These are phyloP conservation scores for Lizonia empirigonia DNA, from an alignment of 2,329 filamentous ascomycete genomes.

Conservation along the genomic window DNA sequence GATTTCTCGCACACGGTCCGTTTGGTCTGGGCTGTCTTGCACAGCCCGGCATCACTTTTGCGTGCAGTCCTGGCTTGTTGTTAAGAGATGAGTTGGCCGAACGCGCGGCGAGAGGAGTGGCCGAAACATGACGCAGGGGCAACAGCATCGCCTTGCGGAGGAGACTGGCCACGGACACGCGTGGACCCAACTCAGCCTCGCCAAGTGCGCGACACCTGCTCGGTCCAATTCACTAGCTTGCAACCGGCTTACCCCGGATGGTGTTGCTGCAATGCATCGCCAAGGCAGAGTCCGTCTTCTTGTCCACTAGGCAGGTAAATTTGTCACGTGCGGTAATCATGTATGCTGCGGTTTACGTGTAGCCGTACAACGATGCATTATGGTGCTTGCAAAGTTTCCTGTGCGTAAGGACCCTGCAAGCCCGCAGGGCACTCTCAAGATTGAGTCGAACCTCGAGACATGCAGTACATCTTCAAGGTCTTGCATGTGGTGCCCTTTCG, in stretches of 20 bases:
- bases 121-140: constrained; percentile 14
- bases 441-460: too few species aligned
- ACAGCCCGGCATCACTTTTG: constrained; percentile 11
- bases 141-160: constrained; percentile 6
- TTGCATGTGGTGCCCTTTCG: background rate
- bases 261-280: constrained; percentile 12
- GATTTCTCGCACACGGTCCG: constrained; percentile 1
- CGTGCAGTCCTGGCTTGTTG: constrained; percentile 6
- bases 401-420: too few species aligned
- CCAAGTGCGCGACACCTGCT: constrained; percentile 18
- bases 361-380: background rate
- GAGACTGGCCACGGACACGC: constrained; percentile 8
- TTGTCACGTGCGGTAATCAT: background rate
- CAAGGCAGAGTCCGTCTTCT: constrained; percentile 4
- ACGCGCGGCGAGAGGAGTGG: constrained; percentile 21
- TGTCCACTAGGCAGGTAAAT: constrained; percentile 19
- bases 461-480: too few species aligned
- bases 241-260: constrained; percentile 20
- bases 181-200: constrained; percentile 32
- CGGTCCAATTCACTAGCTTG: constrained; percentile 8
- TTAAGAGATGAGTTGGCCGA: constrained; percentile 9
- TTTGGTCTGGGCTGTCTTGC: constrained; percentile 13
- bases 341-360: too few species aligned
- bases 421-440: too few species aligned
- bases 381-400: background rate